Conservation (phyloP, 2,329 filamentous ascomycete species). For the Xylariales sp. region DNA sequence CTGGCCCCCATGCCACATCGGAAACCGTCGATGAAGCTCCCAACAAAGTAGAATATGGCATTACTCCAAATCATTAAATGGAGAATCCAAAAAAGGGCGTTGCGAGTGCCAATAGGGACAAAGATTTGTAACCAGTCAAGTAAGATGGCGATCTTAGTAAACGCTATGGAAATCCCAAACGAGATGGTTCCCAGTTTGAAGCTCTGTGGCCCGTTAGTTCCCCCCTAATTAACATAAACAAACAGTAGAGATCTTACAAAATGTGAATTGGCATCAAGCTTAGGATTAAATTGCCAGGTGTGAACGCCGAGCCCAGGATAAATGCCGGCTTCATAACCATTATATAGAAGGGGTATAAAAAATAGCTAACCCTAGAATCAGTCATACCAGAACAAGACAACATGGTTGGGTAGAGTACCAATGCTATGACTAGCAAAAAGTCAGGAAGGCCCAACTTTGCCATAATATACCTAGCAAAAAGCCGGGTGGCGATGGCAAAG, state of each 20-base stretch:
- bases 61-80: conserved; percentile 22
- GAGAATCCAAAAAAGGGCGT: conserved; percentile 21
- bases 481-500: conserved; percentile 1
- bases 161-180: conserved; percentile 23
- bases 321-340: conserved; percentile 23
- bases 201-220: conserved; percentile 4
- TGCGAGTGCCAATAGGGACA: conserved; percentile 20
- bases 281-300: conserved; percentile 17
- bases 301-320: conserved; percentile 31
- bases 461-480: conserved; percentile 15
- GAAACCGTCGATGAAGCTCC: conserved; percentile 27
- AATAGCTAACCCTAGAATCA: conserved; percentile 9
- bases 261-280: conserved; percentile 21
- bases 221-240: not conserved
- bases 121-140: conserved; percentile 29
- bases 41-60: conserved; percentile 28
- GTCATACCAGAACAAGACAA: not conserved
- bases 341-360: conserved; percentile 19
- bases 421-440: conserved; percentile 6
- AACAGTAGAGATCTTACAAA: conserved; percentile 12
- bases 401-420: not conserved
- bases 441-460: conserved; percentile 11
- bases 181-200: conserved; percentile 20
- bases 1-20: conserved; percentile 7
- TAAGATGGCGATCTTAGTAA: conserved; percentile 27